Base-by-base conservation (phyloP, 139 green algal species). In the Asterochloris erici region DNA sequence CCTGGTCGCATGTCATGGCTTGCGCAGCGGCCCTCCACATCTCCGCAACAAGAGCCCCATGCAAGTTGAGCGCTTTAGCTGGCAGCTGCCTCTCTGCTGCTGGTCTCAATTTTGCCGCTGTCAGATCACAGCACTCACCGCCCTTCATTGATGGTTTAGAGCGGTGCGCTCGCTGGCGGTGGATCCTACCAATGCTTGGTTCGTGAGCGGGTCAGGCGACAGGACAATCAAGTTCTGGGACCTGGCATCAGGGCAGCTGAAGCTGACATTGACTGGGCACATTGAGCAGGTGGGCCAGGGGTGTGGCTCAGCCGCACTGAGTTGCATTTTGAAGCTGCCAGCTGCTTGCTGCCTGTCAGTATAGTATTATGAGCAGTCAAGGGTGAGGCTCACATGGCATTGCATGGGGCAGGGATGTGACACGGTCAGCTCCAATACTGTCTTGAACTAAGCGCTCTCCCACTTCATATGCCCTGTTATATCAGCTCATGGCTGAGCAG, bases 201-300 rank as follows among this genome's bases (percentile, higher is more conserved):
- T 99, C 83, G 91, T 81, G 13, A 99, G 96, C 0, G 97, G 97
- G 66, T 93, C 90, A 61, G 93, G 86, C 29, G 97, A 99, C 88
- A 92, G 97, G 77, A 99, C 97, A 63, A 99, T 99, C 86, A 99
- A 99, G 93, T 92, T 99, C 29, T 98, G 96, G 95, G 94, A 98
- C 81, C 87, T 92, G 16, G 93, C 96, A 17, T 92, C 82, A 14
- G 97, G 97, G 26, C 89, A 95, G 88, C 89, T 99, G 63, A 96
- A 96, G 85, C 90, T 99, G n/a, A 99, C 97, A n/a, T 90, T 99
- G 14, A 99, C 97, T 16, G 97, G 97, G 0, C 97, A 99, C 93
- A 99, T 98, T 62, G 97, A 99, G 89, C 95, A 98, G 87, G 89
- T 93, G 75, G 11, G 82, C 17, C 73, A 38, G 23, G 0, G 17